Evolutionary conservation across 495 filamentous ascomycete species (phyloP), one percentile per base, ranked within the genome.

Genomic region (Eremomyces bilateralis): DNA sequence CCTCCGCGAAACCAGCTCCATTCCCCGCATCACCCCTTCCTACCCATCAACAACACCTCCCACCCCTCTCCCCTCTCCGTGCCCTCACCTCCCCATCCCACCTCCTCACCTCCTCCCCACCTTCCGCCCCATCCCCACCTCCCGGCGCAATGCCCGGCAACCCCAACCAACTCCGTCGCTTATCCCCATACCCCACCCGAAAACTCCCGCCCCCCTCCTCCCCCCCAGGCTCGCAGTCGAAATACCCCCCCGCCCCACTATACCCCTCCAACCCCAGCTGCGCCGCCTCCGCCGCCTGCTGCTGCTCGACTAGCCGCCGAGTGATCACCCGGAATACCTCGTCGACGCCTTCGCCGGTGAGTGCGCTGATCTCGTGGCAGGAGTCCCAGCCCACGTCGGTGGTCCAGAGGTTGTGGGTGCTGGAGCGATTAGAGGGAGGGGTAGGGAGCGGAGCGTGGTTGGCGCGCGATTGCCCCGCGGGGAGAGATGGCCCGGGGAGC

Each of bases 241-340:
- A 56, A 34, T 56, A 56, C 10, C 49, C 47, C 17, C 37, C 40
- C 47, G 47, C 39, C 34, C 25, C 34, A 46, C 48, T 44, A 37
- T 48, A 36, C 10, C 39, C 36, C 56, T 62, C 15, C 35, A 49
- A 19, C 42, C 56, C 39, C 10, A 8, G 64, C 62, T 44, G 65
- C 64, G 42, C 64, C 67, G 8, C 57, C 52, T 18, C 46, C 50
- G 8, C 36, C 37, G 40, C 51, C 27, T 62, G 62, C 38, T 72
- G 61, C 62, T 88, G 81, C 61, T 94, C 85, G 20, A 97, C 85
- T 37, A 97, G 62, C 54, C 93, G 93, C 47, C 88, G 60, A 24
- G 85, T 82, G 25, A 94, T 88, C 13, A 94, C 85, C 0, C 83
- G 67, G 44, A 97, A 97, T 0, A 97, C 85, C 58, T 97, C 88